Evolutionary conservation across 306 rosid species (phyloP).

Genomic region (Inga laurina): DNA sequence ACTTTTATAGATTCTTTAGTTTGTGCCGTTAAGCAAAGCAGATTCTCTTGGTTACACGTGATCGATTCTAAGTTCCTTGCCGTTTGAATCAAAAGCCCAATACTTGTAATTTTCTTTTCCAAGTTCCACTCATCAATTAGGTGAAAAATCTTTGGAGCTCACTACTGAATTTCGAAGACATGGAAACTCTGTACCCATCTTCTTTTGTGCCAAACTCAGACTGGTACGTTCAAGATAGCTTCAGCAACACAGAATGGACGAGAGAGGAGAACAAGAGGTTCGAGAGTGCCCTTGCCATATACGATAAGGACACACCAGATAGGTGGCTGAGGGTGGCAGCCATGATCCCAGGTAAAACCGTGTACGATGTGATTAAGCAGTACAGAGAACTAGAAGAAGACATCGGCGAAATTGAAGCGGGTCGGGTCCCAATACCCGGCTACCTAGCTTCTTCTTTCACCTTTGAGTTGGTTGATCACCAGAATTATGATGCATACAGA

Average conservation of each 20-base stretch:
- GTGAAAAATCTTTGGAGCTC: neutral
- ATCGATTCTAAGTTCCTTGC: slow-evolving; percentile 58
- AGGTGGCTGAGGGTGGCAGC: slow-evolving; percentile 70
- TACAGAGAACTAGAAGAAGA: slow-evolving; percentile 82
- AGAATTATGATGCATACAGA: slow-evolving; percentile 53
- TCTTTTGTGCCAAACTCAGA: slow-evolving; percentile 47
- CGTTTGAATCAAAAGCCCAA: slow-evolving; percentile 44
- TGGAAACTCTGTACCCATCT: slow-evolving; percentile 67
- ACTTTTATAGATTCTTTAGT: slow-evolving; percentile 62
- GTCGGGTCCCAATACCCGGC: slow-evolving; percentile 73
- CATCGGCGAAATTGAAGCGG: slow-evolving; percentile 83
- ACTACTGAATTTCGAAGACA: slow-evolving; percentile 28
- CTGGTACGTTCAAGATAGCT: slow-evolving; percentile 53
- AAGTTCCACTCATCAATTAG: slow-evolving; percentile 14
- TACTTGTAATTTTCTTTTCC: slow-evolving; percentile 3
- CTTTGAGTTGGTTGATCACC: slow-evolving; percentile 59
- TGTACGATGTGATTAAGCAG: slow-evolving; percentile 78
- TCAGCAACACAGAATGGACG: slow-evolving; percentile 66
- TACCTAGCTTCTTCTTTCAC: slow-evolving; percentile 70
- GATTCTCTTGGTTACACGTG: slow-evolving; percentile 66
- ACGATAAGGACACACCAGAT: slow-evolving; percentile 77
- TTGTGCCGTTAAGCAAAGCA: slow-evolving; percentile 51
- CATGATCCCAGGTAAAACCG: slow-evolving; percentile 92
- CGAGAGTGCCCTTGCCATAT: slow-evolving; percentile 89
- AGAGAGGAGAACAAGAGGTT: slow-evolving; percentile 87